phyloP scores from a whole-genome alignment of 177 flowering plant species.

The Vitis hybrid region DNA sequence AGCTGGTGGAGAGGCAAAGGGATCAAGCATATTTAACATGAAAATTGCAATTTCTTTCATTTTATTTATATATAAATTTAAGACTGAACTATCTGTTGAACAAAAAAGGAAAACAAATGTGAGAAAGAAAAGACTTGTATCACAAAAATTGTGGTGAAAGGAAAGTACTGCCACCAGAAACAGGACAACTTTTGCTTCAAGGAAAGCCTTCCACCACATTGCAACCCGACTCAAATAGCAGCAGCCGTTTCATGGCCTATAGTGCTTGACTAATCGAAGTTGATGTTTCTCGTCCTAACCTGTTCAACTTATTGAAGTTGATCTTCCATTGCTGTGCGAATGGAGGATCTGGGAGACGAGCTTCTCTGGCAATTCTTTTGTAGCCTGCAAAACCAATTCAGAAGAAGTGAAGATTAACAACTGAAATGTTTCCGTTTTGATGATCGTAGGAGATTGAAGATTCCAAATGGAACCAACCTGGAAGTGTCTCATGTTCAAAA shows the following conservation, averaged over 20 bases:
- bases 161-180: too few species aligned
- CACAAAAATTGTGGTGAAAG: too few species aligned
- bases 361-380: conserved; percentile 70
- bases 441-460: background rate
- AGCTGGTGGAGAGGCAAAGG: background rate
- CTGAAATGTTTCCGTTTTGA: background rate
- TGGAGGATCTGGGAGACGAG: conserved; percentile 58
- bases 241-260: background rate
- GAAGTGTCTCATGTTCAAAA: conserved; percentile 93
- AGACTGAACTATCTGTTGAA: too few species aligned
- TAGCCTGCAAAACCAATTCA: conserved; percentile 43
- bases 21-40: background rate
- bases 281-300: too few species aligned
- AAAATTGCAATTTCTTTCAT: background rate
- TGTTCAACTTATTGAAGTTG: conserved; percentile 3
- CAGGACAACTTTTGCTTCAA: too few species aligned
- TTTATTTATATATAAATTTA: background rate
- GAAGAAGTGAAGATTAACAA: background rate
- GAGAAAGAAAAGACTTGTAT: too few species aligned
- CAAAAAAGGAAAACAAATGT: too few species aligned
- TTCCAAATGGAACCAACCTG: conserved; percentile 51
- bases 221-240: background rate
- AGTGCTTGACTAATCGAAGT: background rate
- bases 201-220: too few species aligned
- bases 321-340: conserved; percentile 27